These are phyloP conservation scores for Aspergillus biplanus DNA, from an alignment of 495 filamentous ascomycete species.

Conservation along the genomic window DNA sequence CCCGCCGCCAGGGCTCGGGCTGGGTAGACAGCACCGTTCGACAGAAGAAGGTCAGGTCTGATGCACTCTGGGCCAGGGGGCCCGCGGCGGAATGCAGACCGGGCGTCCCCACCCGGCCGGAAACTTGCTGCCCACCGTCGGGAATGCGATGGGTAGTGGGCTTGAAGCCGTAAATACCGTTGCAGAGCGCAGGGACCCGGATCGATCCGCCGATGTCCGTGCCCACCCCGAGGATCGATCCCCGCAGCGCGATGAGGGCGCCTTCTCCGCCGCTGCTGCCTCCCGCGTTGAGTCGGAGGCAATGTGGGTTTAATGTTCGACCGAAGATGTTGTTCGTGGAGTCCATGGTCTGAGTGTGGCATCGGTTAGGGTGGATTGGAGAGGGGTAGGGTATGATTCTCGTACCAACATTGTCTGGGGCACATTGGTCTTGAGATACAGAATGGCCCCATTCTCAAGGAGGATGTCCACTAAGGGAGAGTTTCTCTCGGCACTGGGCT, in stretches of 20 bases:
- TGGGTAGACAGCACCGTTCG: no score
- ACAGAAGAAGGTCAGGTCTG: no score
- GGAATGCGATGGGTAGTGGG: no score
- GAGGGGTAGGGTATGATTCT: neutral
- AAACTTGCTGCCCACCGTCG: no score
- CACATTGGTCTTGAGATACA: slow-evolving; percentile 3
- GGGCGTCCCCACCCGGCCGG: no score
- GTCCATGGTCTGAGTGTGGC: no score
- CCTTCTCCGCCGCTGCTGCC: slow-evolving; percentile 1
- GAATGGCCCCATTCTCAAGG: neutral
- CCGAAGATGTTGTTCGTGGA: neutral
- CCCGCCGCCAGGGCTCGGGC: no score
- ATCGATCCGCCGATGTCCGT: neutral
- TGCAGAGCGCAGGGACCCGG: neutral
- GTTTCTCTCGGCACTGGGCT: neutral
- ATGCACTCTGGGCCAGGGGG: no score
- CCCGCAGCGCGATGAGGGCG: neutral
- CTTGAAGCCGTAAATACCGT: neutral
- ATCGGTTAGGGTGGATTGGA: no score
- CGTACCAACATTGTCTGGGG: neutral
- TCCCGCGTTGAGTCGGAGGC: neutral
- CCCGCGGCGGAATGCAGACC: no score
- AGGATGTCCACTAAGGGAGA: neutral
- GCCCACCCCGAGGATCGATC: neutral
- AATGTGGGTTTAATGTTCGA: neutral